A percentile compares a stretch with the other conserved stretches of the same genome.
Conservation (phyloP, 495 filamentous ascomycete species). For the Articulospora tetracladia region DNA sequence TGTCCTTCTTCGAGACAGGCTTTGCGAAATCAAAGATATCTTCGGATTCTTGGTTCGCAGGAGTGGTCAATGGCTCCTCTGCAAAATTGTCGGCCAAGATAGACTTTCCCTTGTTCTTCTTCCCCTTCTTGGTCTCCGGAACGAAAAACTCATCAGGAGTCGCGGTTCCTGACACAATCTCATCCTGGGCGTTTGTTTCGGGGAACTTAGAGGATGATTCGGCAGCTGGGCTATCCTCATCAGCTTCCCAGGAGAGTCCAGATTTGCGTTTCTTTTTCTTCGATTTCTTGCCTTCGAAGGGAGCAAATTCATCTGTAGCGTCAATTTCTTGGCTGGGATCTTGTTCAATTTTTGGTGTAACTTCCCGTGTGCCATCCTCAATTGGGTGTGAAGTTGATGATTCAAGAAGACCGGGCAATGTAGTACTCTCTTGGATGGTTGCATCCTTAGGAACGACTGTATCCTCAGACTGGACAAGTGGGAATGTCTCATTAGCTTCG, state of each 20-base stretch:
- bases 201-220: neutral
- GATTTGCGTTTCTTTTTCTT: neutral
- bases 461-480: no score
- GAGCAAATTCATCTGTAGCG: no score
- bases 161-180: neutral
- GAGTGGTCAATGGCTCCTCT: neutral
- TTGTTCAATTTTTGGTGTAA: no score
- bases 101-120: constrained; percentile 28
- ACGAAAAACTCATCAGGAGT: constrained; percentile 6
- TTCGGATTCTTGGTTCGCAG: neutral
- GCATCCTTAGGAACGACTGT: no score
- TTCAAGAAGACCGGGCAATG: no score
- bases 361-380: no score
- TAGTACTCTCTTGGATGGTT: no score
- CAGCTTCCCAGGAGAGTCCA: constrained; percentile 2
- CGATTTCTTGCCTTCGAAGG: neutral
- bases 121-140: constrained; percentile 24
- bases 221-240: neutral
- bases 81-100: constrained; percentile 1
- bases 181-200: neutral
- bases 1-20: neutral
- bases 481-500: no score
- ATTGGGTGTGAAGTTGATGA: no score
- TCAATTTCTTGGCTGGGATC: no score
- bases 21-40: neutral